Conservation (phyloP, 192 early-diverging fungal species). For the Coemansia sp. region DNA sequence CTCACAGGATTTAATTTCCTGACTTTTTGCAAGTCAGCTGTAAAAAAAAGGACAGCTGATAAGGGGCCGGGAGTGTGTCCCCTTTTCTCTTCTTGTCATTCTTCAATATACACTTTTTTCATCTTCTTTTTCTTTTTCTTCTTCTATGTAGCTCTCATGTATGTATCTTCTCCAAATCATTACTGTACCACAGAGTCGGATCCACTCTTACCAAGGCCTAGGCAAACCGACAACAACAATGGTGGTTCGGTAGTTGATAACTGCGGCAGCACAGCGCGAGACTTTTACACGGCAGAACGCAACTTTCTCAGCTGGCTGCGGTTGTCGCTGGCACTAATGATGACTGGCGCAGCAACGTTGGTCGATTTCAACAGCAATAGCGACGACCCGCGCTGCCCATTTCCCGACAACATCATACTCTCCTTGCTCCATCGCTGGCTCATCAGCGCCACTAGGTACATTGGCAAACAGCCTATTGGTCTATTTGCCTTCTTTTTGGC, state of each 20-base stretch:
- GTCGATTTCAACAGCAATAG: conserved; percentile 7
- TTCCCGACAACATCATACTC: background rate
- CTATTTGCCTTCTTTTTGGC: conserved; percentile 27
- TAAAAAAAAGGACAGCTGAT: background rate
- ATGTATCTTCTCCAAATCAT: background rate
- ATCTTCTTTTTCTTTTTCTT: background rate
- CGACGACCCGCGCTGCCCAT: background rate
- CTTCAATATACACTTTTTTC: background rate
- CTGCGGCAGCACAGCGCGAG: conserved; percentile 41
- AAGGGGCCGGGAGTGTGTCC: background rate
- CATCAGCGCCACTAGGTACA: background rate
- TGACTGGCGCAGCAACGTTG: conserved; percentile 34
- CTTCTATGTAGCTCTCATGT: conserved; percentile 1
- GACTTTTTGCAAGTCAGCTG: background rate
- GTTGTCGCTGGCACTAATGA: conserved; percentile 33
- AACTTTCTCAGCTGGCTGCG: conserved; percentile 53
- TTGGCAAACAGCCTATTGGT: conserved; percentile 3
- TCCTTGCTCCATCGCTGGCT: conserved; percentile 15
- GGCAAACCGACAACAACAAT: background rate
- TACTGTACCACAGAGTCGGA: conserved; percentile 2
- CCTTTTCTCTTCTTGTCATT: background rate
- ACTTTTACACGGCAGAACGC: conserved; percentile 52
- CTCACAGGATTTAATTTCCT: conserved; percentile 2
- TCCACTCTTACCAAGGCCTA: conserved; percentile 1
- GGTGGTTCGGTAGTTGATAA: conserved; percentile 15